Base-by-base conservation (phyloP, 2,329 filamentous ascomycete genomes). In the Claviceps sp. region DNA sequence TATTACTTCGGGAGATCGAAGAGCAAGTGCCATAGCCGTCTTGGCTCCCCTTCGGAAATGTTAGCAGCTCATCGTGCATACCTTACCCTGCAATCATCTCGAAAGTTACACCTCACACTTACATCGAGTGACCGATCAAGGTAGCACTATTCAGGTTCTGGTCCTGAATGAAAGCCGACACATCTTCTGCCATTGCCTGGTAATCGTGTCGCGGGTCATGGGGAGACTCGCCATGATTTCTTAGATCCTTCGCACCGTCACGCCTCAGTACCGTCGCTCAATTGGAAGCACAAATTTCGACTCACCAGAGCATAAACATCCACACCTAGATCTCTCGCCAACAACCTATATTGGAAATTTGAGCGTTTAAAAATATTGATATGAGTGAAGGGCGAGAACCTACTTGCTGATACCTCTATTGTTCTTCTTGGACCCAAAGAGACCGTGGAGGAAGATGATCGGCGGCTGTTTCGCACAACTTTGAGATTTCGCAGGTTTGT, bases 351-450 rank as follows among this genome's bases (percentile, higher is more conserved):
- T 11, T 20, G 7, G 3, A 30, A 50, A 5, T 42, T 24, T 42
- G 20, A 46, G 45, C 11, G 11, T 40, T 48, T 14, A n/a, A 5
- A 2, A 3, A 42, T 13, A 1, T 9, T 13, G 16, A 18, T 11
- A 6, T 37, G 2, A 26, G 14, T 37, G 1, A 26, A 20, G 34
- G 37, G 9, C n/a, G 44, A 11, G 37, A 37, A 71, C 85, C 66
- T 74, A 95, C 91, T 89, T 95, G 84, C 89, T 94, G 56, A 97
- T 93, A 62, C 79, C 87, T 66, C 90, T 77, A 65, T 96, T 95
- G 66, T 97, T 97, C 72, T 88, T 89, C 72, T 94, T 95, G 40
- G 88, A 95, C 20, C 91, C 91, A 63, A 97, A 96, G 11, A 97
- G 75, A 1, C 93, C 91, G 65, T 97, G 91, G 62, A 97, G 80